Percentiles rank a stretch among this genome's conserved stretches.
Evolutionary conservation across 2,329 filamentous ascomycete species (phyloP).

Genomic region (Zymoseptoria passerinii): DNA sequence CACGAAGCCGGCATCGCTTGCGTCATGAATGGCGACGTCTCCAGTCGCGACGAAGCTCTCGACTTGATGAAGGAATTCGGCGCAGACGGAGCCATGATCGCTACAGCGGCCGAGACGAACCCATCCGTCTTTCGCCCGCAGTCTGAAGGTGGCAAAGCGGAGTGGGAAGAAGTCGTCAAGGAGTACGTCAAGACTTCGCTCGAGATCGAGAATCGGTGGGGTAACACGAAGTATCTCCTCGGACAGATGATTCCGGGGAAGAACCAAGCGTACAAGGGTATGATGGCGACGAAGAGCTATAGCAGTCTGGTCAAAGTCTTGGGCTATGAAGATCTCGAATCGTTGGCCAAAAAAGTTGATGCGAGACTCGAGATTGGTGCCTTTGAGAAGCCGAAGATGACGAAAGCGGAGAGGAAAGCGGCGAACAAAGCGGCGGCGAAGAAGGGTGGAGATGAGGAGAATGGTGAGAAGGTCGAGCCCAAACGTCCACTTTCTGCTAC

Average conservation of each 20-base stretch:
- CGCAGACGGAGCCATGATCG: constrained; percentile 96
- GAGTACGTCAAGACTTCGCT: constrained; percentile 66
- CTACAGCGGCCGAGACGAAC: constrained; percentile 84
- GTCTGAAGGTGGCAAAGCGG: constrained; percentile 59
- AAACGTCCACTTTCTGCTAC: constrained; percentile 10
- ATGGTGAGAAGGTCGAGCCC: constrained; percentile 19
- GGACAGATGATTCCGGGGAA: constrained; percentile 81
- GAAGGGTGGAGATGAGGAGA: constrained; percentile 44
- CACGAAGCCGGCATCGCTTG: constrained; percentile 80
- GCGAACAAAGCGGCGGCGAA: constrained; percentile 28
- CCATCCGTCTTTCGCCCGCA: constrained; percentile 71
- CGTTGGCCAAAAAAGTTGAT: constrained; percentile 59
- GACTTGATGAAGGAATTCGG: constrained; percentile 66
- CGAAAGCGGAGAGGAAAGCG: constrained; percentile 39
- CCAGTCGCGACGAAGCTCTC: constrained; percentile 61
- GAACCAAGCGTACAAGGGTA: constrained; percentile 50
- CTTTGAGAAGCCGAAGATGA: constrained; percentile 41
- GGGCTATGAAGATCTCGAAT: constrained; percentile 51
- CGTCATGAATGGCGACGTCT: constrained; percentile 91
- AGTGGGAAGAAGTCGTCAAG: constrained; percentile 70
- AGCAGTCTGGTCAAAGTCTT: constrained; percentile 58
- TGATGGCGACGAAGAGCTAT: constrained; percentile 64
- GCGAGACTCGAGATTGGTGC: constrained; percentile 47
- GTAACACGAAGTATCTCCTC: constrained; percentile 89
- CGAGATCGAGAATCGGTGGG: constrained; percentile 74